Conservation (phyloP, 768 basidiomycete genomes). For the Lentinula raphanica region DNA sequence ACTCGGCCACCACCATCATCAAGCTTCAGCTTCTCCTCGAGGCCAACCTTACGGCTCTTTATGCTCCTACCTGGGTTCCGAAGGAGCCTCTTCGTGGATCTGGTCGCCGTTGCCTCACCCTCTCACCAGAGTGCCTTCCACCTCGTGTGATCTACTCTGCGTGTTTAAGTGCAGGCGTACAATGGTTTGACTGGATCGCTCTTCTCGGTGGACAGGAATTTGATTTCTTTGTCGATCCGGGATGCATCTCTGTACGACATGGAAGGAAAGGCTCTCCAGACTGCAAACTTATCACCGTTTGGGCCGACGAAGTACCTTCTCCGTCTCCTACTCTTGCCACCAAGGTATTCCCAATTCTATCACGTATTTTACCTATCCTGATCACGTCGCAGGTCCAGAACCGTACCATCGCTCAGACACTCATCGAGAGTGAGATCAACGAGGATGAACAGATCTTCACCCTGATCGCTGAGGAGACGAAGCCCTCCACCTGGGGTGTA, state of each 20-base stretch:
- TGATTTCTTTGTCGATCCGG: conserved; percentile 79
- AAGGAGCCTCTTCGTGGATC: conserved; percentile 63
- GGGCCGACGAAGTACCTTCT: conserved; percentile 52
- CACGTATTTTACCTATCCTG: conserved; percentile 13
- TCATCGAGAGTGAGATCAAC: conserved; percentile 64
- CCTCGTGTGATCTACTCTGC: conserved; percentile 69
- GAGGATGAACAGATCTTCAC: conserved; percentile 71
- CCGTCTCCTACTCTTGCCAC: conserved; percentile 14
- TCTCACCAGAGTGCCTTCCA: conserved; percentile 64
- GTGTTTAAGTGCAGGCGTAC: conserved; percentile 62
- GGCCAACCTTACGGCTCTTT: conserved; percentile 66
- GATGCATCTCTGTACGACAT: conserved; percentile 66
- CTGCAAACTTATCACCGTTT: conserved; percentile 53
- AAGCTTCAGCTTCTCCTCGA: conserved; percentile 70
- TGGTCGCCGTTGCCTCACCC: conserved; percentile 67
- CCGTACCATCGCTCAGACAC: conserved; percentile 72
- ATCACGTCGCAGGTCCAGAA: conserved; percentile 10
- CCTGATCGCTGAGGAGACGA: conserved; percentile 68
- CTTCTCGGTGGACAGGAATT: conserved; percentile 66
- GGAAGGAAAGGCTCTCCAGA: conserved; percentile 28
- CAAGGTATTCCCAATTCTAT: conserved; percentile 2
- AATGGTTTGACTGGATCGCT: conserved; percentile 79
- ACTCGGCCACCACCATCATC: conserved; percentile 57
- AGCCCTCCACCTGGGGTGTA: conserved; percentile 63
- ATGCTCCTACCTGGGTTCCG: conserved; percentile 60